A percentile compares a stretch with the other conserved stretches of the same genome.
Conservation (phyloP, 805 yeast genomes). For the Wickerhamomyces chaumierensis region DNA sequence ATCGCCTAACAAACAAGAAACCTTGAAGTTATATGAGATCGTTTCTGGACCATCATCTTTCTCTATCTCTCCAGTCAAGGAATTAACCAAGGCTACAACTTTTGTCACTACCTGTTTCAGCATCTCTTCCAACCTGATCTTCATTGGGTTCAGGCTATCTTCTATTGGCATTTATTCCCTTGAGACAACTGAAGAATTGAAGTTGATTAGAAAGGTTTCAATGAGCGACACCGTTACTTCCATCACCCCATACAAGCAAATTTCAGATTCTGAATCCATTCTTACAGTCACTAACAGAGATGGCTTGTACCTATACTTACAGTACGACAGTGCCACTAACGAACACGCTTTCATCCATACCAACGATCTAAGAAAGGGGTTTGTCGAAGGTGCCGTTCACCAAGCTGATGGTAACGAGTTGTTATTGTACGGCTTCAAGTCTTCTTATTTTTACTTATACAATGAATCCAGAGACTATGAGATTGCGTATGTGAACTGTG, state of each 20-base stretch:
- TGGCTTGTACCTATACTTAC: conserved; percentile 43
- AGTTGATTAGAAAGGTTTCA: conserved; percentile 33
- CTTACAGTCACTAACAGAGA: conserved; percentile 50
- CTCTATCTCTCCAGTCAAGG: conserved; percentile 10
- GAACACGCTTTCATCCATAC: conserved; percentile 30
- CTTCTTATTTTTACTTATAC: conserved; percentile 68
- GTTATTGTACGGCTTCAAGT: conserved; percentile 71
- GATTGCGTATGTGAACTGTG: conserved; percentile 61
- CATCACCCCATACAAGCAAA: conserved; percentile 27
- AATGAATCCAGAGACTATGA: conserved; percentile 72
- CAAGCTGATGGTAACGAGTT: conserved; percentile 34
- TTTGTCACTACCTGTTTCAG: conserved; percentile 52
- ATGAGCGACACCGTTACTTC: conserved; percentile 64
- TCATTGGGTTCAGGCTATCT: conserved; percentile 67
- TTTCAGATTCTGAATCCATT: conserved; percentile 8
- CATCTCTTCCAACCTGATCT: conserved; percentile 30
- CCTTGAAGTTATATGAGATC: conserved; percentile 33
- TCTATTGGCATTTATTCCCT: conserved; percentile 47
- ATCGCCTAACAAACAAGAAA: conserved; percentile 56
- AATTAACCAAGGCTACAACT: conserved; percentile 30
- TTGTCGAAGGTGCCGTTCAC: conserved; percentile 61
- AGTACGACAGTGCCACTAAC: conserved; percentile 15
- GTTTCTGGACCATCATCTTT: conserved; percentile 17
- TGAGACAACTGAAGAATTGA: conserved; percentile 12
- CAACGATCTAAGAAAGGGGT: conserved; percentile 64